Conservation (phyloP, 2,329 filamentous ascomycete species). For the Claviceps paspali region DNA sequence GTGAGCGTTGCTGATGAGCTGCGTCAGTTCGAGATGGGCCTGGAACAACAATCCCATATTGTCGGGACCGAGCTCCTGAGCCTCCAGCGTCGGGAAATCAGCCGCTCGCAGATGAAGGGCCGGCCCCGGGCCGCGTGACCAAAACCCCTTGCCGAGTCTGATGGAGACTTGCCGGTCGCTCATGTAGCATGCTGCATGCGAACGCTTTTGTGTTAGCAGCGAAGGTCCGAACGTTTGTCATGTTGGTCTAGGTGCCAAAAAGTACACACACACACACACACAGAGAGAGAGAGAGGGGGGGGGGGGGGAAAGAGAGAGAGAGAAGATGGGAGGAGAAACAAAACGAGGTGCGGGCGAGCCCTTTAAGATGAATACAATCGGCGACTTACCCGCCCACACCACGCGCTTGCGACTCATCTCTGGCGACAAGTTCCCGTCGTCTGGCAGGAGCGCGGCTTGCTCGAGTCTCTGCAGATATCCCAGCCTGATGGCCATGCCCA, state of each 20-base stretch:
- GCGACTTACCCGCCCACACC: slow-evolving; percentile 49
- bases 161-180: slow-evolving; percentile 56
- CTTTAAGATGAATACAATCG: no score
- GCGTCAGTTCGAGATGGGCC: slow-evolving; percentile 54
- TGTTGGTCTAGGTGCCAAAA: no score
- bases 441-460: slow-evolving; percentile 48
- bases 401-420: slow-evolving; percentile 47
- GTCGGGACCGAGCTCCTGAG: slow-evolving; percentile 41
- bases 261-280: no score
- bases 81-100: slow-evolving; percentile 52
- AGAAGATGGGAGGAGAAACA: no score
- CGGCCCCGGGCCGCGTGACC: slow-evolving; percentile 55
- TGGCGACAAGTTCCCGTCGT: slow-evolving; percentile 41
- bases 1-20: slow-evolving; percentile 59
- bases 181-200: slow-evolving; percentile 46
- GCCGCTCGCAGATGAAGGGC: slow-evolving; percentile 48
- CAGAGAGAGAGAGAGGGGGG: no score
- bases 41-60: slow-evolving; percentile 56
- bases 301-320: no score
- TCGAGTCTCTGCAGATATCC: slow-evolving; percentile 58
- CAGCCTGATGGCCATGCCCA: slow-evolving; percentile 52
- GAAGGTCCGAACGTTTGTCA: no score
- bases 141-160: slow-evolving; percentile 56
- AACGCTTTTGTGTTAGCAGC: no score
- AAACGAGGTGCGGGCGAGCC: no score